Evolutionary conservation across 768 basidiomycete species (phyloP).

Genomic region (Suillus bovinus): DNA sequence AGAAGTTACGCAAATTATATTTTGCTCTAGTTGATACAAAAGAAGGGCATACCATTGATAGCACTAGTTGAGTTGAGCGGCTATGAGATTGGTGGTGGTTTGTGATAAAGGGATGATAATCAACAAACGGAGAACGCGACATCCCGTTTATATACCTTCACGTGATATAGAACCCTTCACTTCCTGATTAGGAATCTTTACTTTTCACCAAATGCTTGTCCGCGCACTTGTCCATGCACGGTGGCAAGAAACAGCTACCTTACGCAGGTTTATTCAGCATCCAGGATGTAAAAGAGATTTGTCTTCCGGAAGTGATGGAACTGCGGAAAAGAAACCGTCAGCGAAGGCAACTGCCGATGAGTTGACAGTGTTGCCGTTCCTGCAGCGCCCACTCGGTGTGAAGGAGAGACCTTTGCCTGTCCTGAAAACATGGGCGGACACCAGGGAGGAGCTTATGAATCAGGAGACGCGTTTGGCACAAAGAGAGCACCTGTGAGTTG

Average conservation of each 20-base stretch:
- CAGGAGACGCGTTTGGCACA: slow-evolving; percentile 70
- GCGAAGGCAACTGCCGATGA: slow-evolving; percentile 1
- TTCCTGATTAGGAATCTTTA: slow-evolving; percentile 20
- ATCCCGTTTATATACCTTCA: slow-evolving; percentile 36
- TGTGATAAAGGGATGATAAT: slow-evolving; percentile 28
- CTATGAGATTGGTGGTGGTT: slow-evolving; percentile 25
- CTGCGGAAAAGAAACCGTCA: not conserved
- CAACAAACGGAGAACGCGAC: slow-evolving; percentile 32
- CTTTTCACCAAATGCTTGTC: slow-evolving; percentile 16
- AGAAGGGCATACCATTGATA: slow-evolving; percentile 27
- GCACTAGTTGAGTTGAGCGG: slow-evolving; percentile 13
- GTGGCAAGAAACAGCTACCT: slow-evolving; percentile 13
- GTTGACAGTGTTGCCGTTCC: slow-evolving; percentile 30
- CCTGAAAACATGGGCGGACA: slow-evolving; percentile 57
- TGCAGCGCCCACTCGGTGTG: slow-evolving; percentile 78
- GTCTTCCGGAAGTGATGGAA: not conserved
- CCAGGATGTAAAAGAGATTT: slow-evolving; percentile 7
- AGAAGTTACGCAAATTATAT: slow-evolving; percentile 7
- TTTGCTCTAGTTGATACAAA: not conserved
- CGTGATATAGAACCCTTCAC: slow-evolving; percentile 23
- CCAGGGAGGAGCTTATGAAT: slow-evolving; percentile 69
- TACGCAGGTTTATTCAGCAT: slow-evolving; percentile 7
- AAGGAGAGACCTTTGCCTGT: slow-evolving; percentile 63
- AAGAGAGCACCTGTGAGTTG: slow-evolving; percentile 55
- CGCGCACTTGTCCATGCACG: slow-evolving; percentile 20